These are phyloP conservation scores for Sarocladiaceae sp. DNA, from an alignment of 2,329 filamentous ascomycete species.

Conservation along the genomic window DNA sequence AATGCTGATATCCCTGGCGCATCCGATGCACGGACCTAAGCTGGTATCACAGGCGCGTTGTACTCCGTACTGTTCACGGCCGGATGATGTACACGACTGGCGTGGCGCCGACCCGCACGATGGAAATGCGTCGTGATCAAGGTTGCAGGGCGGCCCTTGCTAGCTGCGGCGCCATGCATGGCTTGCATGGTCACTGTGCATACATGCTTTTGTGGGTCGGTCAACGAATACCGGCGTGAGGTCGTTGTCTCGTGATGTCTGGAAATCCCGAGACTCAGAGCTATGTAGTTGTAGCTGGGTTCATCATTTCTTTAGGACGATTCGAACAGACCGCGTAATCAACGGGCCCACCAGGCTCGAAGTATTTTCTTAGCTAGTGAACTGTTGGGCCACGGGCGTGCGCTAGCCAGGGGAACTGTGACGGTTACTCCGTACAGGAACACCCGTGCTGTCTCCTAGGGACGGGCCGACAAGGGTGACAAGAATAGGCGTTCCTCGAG, in stretches of 20 bases:
- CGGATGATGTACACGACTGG: too few relatives aligned
- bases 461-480: conserved; percentile 6
- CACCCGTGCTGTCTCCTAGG: neutral
- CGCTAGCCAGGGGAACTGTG: neutral
- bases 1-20: too few relatives aligned
- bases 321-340: neutral
- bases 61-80: too few relatives aligned
- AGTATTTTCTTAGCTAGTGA: neutral
- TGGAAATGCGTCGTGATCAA: conserved; percentile 1
- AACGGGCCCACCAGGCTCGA: too few relatives aligned
- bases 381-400: neutral
- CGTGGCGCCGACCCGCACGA: too few relatives aligned
- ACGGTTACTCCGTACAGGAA: too few relatives aligned
- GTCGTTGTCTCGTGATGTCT: neutral
- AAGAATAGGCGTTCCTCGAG: neutral
- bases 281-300: neutral
- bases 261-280: too few relatives aligned
- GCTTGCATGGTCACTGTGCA: neutral
- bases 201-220: conserved; percentile 2
- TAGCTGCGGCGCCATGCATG: conserved; percentile 1
- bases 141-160: conserved; percentile 7
- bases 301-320: neutral
- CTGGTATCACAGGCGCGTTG: too few relatives aligned
- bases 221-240: neutral
- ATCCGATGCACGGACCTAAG: too few relatives aligned